Percentiles rank a stretch among this genome's conserved stretches.
These are phyloP conservation scores for Mycena rebaudengoi DNA, from an alignment of 768 basidiomycete species.

Conservation along the genomic window DNA sequence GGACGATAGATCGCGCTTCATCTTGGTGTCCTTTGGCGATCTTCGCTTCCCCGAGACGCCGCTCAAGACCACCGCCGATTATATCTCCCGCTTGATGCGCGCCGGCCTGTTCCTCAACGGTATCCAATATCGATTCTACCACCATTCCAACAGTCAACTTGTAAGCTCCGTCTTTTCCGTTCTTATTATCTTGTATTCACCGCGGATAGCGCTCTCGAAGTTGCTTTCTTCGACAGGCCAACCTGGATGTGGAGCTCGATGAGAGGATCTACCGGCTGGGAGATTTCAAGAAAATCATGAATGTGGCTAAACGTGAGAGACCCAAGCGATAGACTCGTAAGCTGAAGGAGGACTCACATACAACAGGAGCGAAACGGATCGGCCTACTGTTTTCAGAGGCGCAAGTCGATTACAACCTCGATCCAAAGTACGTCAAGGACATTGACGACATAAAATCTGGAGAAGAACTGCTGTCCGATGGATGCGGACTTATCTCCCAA, in stretches of 20 bases:
- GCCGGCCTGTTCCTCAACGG: conserved; percentile 65
- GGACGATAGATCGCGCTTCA: conserved; percentile 66
- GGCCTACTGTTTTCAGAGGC: conserved; percentile 73
- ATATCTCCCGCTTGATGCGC: conserved; percentile 63
- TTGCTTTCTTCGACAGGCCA: conserved; percentile 67
- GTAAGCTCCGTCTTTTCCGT: conserved; percentile 40
- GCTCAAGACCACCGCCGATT: conserved; percentile 58
- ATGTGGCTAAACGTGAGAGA: conserved; percentile 69
- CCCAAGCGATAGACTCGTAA: not conserved
- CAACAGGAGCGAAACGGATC: conserved; percentile 71
- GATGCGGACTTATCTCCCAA: conserved; percentile 70
- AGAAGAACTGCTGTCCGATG: conserved; percentile 72
- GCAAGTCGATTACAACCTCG: conserved; percentile 62
- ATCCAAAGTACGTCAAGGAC: conserved; percentile 58
- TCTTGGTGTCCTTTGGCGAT: conserved; percentile 60
- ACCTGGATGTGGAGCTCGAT: conserved; percentile 64
- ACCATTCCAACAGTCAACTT: conserved; percentile 76
- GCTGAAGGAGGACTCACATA: not conserved
- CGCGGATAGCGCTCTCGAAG: conserved; percentile 62
- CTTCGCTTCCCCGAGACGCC: conserved; percentile 65
- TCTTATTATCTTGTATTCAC: not conserved
- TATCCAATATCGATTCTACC: conserved; percentile 72
- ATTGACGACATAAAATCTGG: conserved; percentile 66
- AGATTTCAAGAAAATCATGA: conserved; percentile 69
- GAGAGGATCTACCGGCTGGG: conserved; percentile 64